Evolutionary conservation across 345 rosid species (phyloP).

Genomic region (Acer negundo): DNA sequence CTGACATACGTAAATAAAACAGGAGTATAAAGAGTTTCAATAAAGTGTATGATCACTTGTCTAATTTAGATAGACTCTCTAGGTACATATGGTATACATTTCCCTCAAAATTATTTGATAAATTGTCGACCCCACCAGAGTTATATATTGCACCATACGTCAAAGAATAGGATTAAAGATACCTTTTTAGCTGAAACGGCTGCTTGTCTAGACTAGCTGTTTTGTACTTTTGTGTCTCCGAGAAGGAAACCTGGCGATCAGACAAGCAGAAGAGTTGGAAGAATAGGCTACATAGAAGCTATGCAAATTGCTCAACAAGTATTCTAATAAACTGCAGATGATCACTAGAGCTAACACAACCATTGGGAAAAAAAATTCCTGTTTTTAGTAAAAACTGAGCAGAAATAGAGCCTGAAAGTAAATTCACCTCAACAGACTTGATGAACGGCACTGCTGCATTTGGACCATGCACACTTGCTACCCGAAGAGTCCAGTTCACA

Average conservation of each 20-base stretch:
- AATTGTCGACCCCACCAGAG: not conserved
- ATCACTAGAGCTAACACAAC: not conserved
- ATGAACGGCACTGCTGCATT: constrained; percentile 76
- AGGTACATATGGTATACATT: not conserved
- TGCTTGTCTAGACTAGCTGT: constrained; percentile 65
- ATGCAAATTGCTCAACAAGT: not conserved
- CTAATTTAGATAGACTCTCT: not conserved
- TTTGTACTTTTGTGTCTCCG: constrained; percentile 69
- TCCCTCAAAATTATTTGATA: not conserved
- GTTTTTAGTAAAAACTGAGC: not conserved
- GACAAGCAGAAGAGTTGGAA: constrained; percentile 1
- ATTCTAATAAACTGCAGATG: not conserved
- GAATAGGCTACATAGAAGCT: constrained; percentile 1
- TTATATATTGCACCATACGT: not conserved
- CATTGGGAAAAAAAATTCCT: not conserved
- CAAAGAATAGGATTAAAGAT: not conserved
- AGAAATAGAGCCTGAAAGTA: constrained; percentile 7
- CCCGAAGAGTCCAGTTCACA: constrained; percentile 80
- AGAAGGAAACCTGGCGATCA: constrained; percentile 68
- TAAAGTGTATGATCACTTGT: not conserved
- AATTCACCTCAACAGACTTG: constrained; percentile 70
- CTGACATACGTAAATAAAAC: constrained; percentile 40
- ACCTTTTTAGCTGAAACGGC: constrained; percentile 87
- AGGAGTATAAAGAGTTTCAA: not conserved
- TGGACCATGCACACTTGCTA: constrained; percentile 75